Evolutionary conservation across 1,139 yeast genomes (phyloP).

Genomic region (Magnusiomyces fungicola): DNA sequence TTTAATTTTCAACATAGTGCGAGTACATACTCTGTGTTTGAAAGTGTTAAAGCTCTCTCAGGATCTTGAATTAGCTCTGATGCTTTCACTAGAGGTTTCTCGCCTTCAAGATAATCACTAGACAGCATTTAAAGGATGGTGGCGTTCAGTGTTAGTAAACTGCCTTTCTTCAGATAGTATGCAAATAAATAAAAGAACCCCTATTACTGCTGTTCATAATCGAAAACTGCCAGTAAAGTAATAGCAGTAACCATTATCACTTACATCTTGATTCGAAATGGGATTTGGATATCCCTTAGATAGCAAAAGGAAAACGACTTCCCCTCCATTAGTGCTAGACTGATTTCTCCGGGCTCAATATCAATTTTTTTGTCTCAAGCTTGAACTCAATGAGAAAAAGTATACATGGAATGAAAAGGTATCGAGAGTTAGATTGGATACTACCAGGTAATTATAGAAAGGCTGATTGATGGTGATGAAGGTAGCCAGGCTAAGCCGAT

Average conservation of each 20-base stretch:
- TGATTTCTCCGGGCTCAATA: too few species aligned
- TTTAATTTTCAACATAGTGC: not conserved
- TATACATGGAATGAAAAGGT: too few species aligned
- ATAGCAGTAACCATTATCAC: too few species aligned
- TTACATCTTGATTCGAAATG: conserved; percentile 47
- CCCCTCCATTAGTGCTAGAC: conserved; percentile 35
- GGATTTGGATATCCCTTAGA: conserved; percentile 61
- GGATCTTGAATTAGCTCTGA: conserved; percentile 56
- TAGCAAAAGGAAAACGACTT: conserved; percentile 61
- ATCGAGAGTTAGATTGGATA: too few species aligned
- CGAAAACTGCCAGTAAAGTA: too few species aligned
- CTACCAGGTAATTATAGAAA: too few species aligned
- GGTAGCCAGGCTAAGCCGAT: too few species aligned
- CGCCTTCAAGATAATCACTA: conserved; percentile 36
- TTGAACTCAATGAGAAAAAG: too few species aligned
- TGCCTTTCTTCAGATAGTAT: conserved; percentile 25
- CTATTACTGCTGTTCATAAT: conserved; percentile 17
- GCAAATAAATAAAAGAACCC: conserved; percentile 21
- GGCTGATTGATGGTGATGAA: too few species aligned
- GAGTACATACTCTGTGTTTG: conserved; percentile 17
- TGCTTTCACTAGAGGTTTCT: conserved; percentile 39
- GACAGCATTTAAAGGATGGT: not conserved
- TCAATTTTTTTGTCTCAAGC: too few species aligned
- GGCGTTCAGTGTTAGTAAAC: too few species aligned
- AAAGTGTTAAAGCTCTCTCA: conserved; percentile 20